Conservation (phyloP, 2,329 filamentous ascomycete genomes). For the Pseudocercospora vitis region DNA sequence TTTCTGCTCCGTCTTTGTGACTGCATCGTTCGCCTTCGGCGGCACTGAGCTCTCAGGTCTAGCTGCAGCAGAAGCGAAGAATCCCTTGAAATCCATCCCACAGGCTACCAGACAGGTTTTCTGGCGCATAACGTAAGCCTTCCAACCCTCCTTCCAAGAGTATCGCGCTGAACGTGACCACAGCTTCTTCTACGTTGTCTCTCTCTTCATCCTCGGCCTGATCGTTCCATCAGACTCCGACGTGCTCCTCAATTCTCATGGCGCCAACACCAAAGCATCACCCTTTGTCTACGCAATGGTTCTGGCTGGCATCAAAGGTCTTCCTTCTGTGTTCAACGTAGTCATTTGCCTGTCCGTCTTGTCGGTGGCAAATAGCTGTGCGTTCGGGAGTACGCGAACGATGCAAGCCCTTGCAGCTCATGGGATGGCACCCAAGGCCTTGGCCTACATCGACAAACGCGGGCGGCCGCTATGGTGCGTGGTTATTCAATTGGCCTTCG, state of each 20-base stretch:
- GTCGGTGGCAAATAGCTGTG: slow-evolving; percentile 58
- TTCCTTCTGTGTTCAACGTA: slow-evolving; percentile 68
- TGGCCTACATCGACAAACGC: slow-evolving; percentile 68
- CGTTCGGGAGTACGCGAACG: slow-evolving; percentile 68
- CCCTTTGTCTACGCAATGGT: slow-evolving; percentile 66
- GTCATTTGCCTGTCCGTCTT: slow-evolving; percentile 62
- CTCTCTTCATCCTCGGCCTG: slow-evolving; percentile 34
- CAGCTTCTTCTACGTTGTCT: slow-evolving; percentile 35
- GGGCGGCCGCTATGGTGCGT: slow-evolving; percentile 77
- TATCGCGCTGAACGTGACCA: not conserved
- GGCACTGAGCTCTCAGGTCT: slow-evolving; percentile 65
- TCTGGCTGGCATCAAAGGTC: slow-evolving; percentile 58
- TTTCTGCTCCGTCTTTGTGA: slow-evolving; percentile 64
- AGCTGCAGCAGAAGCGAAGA: slow-evolving; percentile 68
- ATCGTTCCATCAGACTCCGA: slow-evolving; percentile 30
- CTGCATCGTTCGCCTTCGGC: slow-evolving; percentile 62
- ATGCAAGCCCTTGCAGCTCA: slow-evolving; percentile 82
- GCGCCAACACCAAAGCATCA: slow-evolving; percentile 43
- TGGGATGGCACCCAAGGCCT: slow-evolving; percentile 54
- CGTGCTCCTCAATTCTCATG: slow-evolving; percentile 36
- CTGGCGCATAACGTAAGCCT: slow-evolving; percentile 30
- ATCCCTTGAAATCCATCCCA: slow-evolving; percentile 46
- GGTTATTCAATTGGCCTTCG: slow-evolving; percentile 62
- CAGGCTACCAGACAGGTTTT: slow-evolving; percentile 35
- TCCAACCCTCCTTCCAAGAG: not conserved